These are phyloP conservation scores for Sclerospora graminicola DNA, from an alignment of 352 stramenopile species.

Conservation along the genomic window DNA sequence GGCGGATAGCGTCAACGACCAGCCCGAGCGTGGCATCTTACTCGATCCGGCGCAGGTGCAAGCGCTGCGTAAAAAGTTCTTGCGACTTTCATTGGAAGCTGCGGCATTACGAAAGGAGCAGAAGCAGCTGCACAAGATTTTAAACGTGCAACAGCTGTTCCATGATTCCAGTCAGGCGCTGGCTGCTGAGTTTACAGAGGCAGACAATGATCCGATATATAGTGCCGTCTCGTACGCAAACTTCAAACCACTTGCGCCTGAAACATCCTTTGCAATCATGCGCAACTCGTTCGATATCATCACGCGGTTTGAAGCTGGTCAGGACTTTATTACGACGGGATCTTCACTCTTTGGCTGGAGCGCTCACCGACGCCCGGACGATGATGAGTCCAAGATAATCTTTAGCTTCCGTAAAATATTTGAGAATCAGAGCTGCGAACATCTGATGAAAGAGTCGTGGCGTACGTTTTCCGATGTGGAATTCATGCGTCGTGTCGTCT, in stretches of 20 bases:
- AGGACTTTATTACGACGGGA: slow-evolving; percentile 39
- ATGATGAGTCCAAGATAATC: slow-evolving; percentile 34
- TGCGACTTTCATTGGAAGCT: slow-evolving; percentile 33
- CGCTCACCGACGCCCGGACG: slow-evolving; percentile 38
- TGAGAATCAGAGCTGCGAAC: slow-evolving; percentile 17
- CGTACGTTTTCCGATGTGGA: slow-evolving; percentile 22
- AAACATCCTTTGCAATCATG: slow-evolving; percentile 38
- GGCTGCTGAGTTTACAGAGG: slow-evolving; percentile 31
- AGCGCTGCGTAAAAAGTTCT: slow-evolving; percentile 20
- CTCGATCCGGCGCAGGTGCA: slow-evolving; percentile 18
- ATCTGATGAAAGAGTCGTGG: slow-evolving; percentile 41
- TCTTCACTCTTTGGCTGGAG: slow-evolving; percentile 47
- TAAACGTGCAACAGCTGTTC: slow-evolving; percentile 48
- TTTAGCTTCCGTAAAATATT: slow-evolving; percentile 57
- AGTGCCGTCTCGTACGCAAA: slow-evolving; percentile 38
- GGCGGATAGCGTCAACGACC: slow-evolving; percentile 7
- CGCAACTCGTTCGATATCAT: slow-evolving; percentile 48
- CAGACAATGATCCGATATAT: slow-evolving; percentile 32
- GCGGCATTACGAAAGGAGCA: slow-evolving; percentile 37
- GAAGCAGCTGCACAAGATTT: slow-evolving; percentile 32
- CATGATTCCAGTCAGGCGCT: slow-evolving; percentile 26
- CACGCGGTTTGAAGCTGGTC: slow-evolving; percentile 28
- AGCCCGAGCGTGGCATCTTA: slow-evolving; percentile 17
- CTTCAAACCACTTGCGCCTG: slow-evolving; percentile 9
- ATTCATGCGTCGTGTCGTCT: slow-evolving; percentile 36